These are phyloP conservation scores for Phanerochaete sordida DNA, from an alignment of 768 basidiomycete species.

Conservation along the genomic window DNA sequence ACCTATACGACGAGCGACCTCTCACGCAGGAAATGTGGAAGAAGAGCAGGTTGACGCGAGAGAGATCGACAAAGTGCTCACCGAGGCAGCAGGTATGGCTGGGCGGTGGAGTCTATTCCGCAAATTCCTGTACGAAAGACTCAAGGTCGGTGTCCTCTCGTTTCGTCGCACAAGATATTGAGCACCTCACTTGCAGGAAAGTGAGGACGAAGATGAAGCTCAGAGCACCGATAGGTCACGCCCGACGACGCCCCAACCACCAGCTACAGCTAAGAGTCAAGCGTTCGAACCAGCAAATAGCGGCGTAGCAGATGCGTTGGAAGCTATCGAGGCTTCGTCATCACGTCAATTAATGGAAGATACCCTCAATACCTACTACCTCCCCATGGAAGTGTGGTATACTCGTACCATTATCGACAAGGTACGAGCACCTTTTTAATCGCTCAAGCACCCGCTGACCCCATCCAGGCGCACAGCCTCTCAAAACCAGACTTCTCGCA, in stretches of 20 bases:
- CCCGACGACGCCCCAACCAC: neutral
- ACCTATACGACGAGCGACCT: slow-evolving; percentile 19
- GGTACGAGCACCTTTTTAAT: slow-evolving; percentile 36
- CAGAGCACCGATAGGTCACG: neutral
- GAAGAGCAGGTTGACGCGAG: slow-evolving; percentile 73
- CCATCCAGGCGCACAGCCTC: slow-evolving; percentile 76
- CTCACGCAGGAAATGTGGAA: slow-evolving; percentile 25
- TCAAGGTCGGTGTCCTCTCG: slow-evolving; percentile 43
- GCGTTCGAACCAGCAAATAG: neutral
- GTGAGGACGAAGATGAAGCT: neutral
- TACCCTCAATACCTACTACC: slow-evolving; percentile 71
- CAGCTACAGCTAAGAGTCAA: neutral
- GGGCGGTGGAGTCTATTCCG: slow-evolving; percentile 90
- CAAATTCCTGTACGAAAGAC: slow-evolving; percentile 75
- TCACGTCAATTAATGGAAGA: slow-evolving; percentile 62
- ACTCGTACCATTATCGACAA: slow-evolving; percentile 83
- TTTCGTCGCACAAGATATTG: neutral
- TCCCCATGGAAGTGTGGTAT: slow-evolving; percentile 93
- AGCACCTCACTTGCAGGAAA: neutral
- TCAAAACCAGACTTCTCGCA: slow-evolving; percentile 71
- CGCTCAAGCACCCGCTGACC: neutral
- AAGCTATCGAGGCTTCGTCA: slow-evolving; percentile 43
- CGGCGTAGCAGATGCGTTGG: slow-evolving; percentile 14
- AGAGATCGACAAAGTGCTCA: slow-evolving; percentile 88
- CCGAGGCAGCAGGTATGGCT: slow-evolving; percentile 86